Conservation (phyloP, 441 rosid genomes). For the Corymbia citriodora region DNA sequence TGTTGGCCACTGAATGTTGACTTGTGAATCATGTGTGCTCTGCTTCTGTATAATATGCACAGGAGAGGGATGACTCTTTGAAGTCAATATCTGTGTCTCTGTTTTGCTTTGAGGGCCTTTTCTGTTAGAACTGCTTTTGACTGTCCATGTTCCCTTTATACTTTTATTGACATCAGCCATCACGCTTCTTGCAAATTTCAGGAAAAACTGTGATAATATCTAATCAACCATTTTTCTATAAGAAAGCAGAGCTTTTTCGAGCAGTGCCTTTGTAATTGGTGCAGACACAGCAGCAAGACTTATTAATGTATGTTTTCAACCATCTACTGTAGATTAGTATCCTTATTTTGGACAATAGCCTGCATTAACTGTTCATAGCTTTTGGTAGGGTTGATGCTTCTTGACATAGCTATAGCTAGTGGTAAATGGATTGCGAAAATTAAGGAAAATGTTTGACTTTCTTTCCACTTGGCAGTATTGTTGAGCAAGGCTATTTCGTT, state of each 20-base stretch:
- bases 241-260: constrained; percentile 90
- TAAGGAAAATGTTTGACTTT: too few relatives aligned
- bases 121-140: not conserved
- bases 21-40: not conserved
- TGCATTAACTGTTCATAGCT: too few relatives aligned
- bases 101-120: not conserved
- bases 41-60: not conserved
- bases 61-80: not conserved
- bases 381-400: too few relatives aligned
- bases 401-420: too few relatives aligned
- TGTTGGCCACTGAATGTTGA: not conserved
- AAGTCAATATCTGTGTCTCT: not conserved
- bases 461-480: too few relatives aligned
- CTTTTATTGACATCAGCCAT: too few relatives aligned
- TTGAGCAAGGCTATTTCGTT: too few relatives aligned
- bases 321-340: not conserved
- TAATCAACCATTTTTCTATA: constrained; percentile 89
- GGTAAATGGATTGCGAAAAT: too few relatives aligned
- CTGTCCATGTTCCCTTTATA: not conserved
- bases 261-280: constrained; percentile 91
- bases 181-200: not conserved
- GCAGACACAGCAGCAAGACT: constrained; percentile 90
- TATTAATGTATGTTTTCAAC: constrained; percentile 47
- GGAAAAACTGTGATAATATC: constrained; percentile 84
- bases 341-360: too few relatives aligned